Base-by-base conservation (phyloP, 2,329 filamentous ascomycete genomes). In the Colletotrichum lentis region DNA sequence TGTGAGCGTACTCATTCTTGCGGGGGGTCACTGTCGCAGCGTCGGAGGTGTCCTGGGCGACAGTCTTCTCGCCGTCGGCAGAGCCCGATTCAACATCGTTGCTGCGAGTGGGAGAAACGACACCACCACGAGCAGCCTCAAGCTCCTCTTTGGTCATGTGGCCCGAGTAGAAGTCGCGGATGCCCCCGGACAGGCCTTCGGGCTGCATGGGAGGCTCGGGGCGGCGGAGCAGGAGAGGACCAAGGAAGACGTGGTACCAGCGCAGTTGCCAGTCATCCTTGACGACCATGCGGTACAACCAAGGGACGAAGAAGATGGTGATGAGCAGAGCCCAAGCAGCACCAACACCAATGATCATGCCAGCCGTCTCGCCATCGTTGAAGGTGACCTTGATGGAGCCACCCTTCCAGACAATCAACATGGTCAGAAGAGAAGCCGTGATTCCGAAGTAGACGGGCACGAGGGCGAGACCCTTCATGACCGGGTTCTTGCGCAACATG, bases 401-500 rank as follows among this genome's bases (percentile, higher is more conserved):
- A 10, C 70, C 70, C 66, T 71, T 71, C 69, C 69, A 71, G 56
- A 71, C 64, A 2, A 71, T 70, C 20, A 71, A 43, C 70, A 71
- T 71, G 20, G 70, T 64, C 11, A 71, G 53, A 3, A 71, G 68
- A 3, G 64, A 80, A 16, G 82, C 81, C 0, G 86, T 86, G 50
- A 88, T 72, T 73, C 80, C 84, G 73, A 88, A 88, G 77, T 87
- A 89, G 64, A 88, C 69, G 18, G 86, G 87, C 0, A 88, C 81
- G 7, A 77, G 75, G 47, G 77, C 67, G 70, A 82, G 78, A 62
- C 79, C 80, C 67, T 75, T 78, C 71, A 77, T 76, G 39, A 81
- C 78, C 1, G 81, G 80, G 69, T 82, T 78, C 14, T 70, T 74
- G n/a, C 80, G 78, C 46, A 77, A 74, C 73, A 83, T 78, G 31